These are phyloP conservation scores for Tetrahymena malaccensis DNA, from an alignment of 73 alveolate genomes.

Conservation along the genomic window DNA sequence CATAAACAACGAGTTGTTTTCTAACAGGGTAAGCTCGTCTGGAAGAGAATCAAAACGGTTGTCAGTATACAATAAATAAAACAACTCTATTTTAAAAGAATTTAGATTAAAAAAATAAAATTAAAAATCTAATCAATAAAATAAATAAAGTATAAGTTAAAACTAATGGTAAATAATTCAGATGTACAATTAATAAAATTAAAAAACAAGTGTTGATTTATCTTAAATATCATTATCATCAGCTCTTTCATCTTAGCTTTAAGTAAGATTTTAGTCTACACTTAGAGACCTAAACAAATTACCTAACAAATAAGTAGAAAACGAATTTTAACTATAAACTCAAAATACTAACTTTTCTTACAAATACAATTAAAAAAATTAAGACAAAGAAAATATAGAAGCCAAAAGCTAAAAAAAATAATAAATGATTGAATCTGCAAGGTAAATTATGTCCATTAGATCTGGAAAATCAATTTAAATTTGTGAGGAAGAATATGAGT, in stretches of 20 bases:
- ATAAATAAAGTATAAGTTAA: neutral
- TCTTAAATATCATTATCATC: neutral
- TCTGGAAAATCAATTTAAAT: neutral
- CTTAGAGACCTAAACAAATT: neutral
- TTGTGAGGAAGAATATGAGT: neutral
- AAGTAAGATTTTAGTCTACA: neutral
- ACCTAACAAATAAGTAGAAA: neutral
- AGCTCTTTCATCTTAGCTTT: neutral
- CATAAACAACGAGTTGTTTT: neutral
- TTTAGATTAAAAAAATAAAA: neutral
- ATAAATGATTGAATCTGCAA: neutral
- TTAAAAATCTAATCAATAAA: neutral
- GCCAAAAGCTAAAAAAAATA: neutral
- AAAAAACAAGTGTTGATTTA: neutral
- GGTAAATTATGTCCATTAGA: neutral
- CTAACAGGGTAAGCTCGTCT: neutral
- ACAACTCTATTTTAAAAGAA: neutral
- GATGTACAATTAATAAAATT: neutral
- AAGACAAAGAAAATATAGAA: neutral
- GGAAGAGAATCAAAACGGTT: neutral
- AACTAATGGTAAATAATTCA: neutral
- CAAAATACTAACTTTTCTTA: neutral
- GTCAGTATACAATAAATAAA: neutral
- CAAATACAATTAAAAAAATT: neutral
- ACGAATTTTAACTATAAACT: neutral